Conservation (phyloP, 371 early-diverging fungal species). For the Mortierella sp. region DNA sequence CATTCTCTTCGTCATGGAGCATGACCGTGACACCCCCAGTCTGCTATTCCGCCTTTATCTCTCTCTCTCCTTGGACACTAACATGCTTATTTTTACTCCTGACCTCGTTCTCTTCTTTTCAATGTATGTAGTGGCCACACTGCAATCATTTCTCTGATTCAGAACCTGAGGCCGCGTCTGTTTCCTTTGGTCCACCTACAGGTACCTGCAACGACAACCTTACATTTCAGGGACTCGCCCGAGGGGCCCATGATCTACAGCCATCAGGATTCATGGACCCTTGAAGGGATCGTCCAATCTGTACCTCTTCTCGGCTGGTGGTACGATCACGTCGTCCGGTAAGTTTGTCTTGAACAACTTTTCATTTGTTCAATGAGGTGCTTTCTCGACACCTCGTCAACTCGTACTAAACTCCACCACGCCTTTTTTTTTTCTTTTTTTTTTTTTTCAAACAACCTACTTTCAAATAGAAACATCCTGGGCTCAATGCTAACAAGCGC, state of each 20-base stretch:
- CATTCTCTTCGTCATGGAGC: not conserved
- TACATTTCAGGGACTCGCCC: conserved; percentile 68
- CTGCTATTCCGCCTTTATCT: not conserved
- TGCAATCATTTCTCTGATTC: conserved; percentile 67
- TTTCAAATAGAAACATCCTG: conserved; percentile 44
- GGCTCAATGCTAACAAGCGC: conserved; percentile 69
- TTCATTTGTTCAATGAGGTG: not conserved
- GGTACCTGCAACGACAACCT: conserved; percentile 69
- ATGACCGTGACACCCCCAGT: not conserved
- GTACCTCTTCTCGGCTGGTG: conserved; percentile 75
- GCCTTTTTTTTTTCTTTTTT: not conserved
- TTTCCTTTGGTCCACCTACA: conserved; percentile 64
- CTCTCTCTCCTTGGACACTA: not conserved
- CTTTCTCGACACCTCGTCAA: not conserved
- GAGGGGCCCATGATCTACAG: conserved; percentile 66
- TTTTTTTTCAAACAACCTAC: not conserved
- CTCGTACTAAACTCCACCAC: no score
- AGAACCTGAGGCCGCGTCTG: conserved; percentile 66
- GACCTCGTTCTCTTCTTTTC: not conserved
- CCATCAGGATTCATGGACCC: conserved; percentile 77
- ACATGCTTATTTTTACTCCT: not conserved
- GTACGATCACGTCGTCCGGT: conserved; percentile 74
- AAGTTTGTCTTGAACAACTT: conserved; percentile 30
- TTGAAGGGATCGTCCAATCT: conserved; percentile 73
- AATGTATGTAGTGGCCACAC: conserved; percentile 60